Evolutionary conservation across 2,329 filamentous ascomycete species (phyloP).

Genomic region (Mollisia scopiformis): DNA sequence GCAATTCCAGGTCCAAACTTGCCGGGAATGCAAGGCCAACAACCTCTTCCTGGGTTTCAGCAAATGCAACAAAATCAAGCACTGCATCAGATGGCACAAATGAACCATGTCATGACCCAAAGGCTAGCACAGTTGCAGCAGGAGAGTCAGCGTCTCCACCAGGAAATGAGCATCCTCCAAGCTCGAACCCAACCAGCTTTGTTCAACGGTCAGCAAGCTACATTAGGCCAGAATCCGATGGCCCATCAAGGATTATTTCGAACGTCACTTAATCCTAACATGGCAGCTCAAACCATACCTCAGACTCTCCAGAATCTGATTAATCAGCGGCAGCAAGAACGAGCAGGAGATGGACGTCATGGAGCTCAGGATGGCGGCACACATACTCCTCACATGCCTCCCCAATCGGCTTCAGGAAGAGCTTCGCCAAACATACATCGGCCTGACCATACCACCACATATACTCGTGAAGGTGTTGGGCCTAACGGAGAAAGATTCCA

Average conservation of each 20-base stretch:
- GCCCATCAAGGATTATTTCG: constrained; percentile 18
- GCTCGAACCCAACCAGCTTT: constrained; percentile 21
- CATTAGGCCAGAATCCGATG: constrained; percentile 2
- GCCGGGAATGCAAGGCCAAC: constrained; percentile 27
- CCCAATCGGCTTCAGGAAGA: constrained; percentile 28
- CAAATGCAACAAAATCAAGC: constrained; percentile 30
- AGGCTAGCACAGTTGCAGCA: constrained; percentile 52
- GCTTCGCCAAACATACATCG: constrained; percentile 34
- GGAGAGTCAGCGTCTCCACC: constrained; percentile 46
- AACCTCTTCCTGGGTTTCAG: constrained; percentile 30
- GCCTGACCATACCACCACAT: constrained; percentile 43
- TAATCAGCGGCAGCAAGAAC: constrained; percentile 31
- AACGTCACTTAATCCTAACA: too few relatives aligned
- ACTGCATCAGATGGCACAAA: constrained; percentile 24
- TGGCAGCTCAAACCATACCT: constrained; percentile 19
- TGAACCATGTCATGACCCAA: constrained; percentile 36
- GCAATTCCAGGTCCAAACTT: constrained; percentile 21
- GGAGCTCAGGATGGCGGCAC: constrained; percentile 25
- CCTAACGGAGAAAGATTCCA: constrained; percentile 56
- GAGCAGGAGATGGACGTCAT: constrained; percentile 29
- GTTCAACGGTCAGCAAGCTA: constrained; percentile 14
- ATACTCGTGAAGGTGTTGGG: constrained; percentile 51
- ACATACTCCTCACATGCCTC: constrained; percentile 21
- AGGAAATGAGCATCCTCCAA: constrained; percentile 36
- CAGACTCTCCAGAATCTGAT: constrained; percentile 28